A percentile compares a stretch with the other conserved stretches of the same genome.
phyloP scores from a whole-genome alignment of 176 grass and related monocot species.

The Panicum miliaceum region DNA sequence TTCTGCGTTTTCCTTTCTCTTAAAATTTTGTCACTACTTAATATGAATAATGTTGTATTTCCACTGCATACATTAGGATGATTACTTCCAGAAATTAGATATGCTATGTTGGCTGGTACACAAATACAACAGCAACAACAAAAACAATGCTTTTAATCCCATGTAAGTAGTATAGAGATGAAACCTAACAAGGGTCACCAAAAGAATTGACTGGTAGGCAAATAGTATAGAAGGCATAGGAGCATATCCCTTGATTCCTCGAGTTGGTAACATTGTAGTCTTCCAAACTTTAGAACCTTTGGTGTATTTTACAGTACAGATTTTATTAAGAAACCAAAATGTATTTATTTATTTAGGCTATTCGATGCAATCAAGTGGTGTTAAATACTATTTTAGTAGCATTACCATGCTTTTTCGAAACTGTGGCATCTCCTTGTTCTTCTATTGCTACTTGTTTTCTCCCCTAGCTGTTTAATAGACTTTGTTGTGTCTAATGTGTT shows the following conservation, averaged over 20 bases:
- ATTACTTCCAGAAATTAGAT: slow-evolving; percentile 15
- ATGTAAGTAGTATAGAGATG: not conserved
- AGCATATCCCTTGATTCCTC: not conserved
- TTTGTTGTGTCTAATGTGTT: slow-evolving; percentile 14
- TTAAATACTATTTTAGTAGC: slow-evolving; percentile 18
- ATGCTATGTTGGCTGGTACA: slow-evolving; percentile 16
- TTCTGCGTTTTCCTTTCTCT: not conserved
- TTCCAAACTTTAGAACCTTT: not conserved
- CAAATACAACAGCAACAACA: not conserved
- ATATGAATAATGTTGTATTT: not conserved
- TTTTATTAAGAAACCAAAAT: not conserved
- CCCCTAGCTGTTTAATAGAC: not conserved
- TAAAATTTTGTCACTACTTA: not conserved
- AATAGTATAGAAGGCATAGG: not conserved
- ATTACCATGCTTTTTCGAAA: not conserved
- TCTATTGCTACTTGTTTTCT: not conserved
- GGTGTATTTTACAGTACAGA: not conserved
- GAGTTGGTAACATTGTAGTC: not conserved
- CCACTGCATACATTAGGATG: slow-evolving; percentile 10
- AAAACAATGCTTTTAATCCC: not conserved
- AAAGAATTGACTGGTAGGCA: not conserved
- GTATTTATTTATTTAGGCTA: not conserved
- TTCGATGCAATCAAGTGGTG: not conserved
- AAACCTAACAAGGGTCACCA: not conserved
- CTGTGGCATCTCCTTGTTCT: slow-evolving; percentile 6